Percentiles rank a stretch among this genome's conserved stretches.
Evolutionary conservation across 768 basidiomycete species (phyloP).

Genomic region (Trametopsis cervina): DNA sequence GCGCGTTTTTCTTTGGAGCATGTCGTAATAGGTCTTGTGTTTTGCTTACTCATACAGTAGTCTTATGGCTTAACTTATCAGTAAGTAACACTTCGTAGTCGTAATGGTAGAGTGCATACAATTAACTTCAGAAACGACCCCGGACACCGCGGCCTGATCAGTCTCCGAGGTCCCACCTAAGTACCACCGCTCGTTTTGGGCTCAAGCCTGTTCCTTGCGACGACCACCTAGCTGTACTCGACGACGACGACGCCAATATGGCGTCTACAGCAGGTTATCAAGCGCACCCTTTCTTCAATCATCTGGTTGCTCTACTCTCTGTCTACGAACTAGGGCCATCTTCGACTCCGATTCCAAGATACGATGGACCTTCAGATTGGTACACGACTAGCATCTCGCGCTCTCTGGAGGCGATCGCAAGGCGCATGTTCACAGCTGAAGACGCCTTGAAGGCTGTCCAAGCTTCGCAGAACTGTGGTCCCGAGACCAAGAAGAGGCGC

Average conservation of each 20-base stretch:
- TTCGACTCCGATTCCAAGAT: constrained; percentile 43
- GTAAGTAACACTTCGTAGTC: no score
- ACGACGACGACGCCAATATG: constrained; percentile 30
- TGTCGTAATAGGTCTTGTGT: no score
- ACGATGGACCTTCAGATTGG: constrained; percentile 50
- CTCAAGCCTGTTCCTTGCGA: background rate
- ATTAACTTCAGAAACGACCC: no score
- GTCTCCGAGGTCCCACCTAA: background rate
- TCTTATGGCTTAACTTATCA: no score
- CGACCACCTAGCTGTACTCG: constrained; percentile 1
- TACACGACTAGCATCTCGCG: constrained; percentile 52
- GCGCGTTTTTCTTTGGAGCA: no score
- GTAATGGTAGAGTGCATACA: no score
- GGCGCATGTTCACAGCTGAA: constrained; percentile 52
- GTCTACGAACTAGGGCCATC: constrained; percentile 49
- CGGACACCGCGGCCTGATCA: no score
- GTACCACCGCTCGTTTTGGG: background rate
- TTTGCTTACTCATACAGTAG: no score
- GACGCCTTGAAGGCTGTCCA: constrained; percentile 35
- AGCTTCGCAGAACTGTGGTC: constrained; percentile 32
- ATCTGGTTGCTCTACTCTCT: constrained; percentile 53
- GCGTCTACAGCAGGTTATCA: constrained; percentile 16
- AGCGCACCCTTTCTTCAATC: constrained; percentile 37
- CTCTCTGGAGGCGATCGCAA: constrained; percentile 41
- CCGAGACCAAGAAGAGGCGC: constrained; percentile 40